phyloP scores from a whole-genome alignment of 2,329 filamentous ascomycete genomes.

The Fusarium liriodendri region DNA sequence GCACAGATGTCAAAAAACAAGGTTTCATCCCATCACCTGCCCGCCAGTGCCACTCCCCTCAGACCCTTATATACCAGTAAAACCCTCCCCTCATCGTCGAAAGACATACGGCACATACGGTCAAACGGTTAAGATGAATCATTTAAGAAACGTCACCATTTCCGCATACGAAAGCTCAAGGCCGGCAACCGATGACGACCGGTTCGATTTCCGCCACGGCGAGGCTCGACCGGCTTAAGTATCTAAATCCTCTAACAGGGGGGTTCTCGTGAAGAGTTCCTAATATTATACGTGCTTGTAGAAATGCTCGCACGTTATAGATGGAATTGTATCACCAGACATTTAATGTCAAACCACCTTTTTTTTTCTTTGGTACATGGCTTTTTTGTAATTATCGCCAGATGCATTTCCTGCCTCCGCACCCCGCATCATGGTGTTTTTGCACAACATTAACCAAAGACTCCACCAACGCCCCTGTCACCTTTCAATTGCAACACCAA shows the following conservation, averaged over 20 bases:
- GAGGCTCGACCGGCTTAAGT: background rate
- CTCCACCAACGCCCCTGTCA: background rate
- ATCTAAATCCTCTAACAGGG: background rate
- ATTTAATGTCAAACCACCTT: background rate
- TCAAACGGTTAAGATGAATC: background rate
- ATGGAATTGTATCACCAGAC: background rate
- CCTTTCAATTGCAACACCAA: background rate
- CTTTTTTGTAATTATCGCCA: background rate
- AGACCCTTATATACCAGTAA: background rate
- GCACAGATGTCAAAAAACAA: background rate
- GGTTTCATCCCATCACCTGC: background rate
- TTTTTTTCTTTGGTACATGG: background rate
- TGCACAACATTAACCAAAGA: too few relatives aligned
- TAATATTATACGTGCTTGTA: background rate
- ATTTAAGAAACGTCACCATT: background rate
- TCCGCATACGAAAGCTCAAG: too few relatives aligned
- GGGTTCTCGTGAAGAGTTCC: background rate
- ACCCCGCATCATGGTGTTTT: background rate
- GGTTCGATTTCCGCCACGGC: background rate
- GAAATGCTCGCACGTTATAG: too few relatives aligned
- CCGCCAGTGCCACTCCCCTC: background rate
- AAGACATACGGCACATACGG: background rate
- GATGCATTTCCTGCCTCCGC: background rate
- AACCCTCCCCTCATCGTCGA: background rate
- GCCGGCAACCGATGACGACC: background rate